Base-by-base conservation (phyloP, 495 filamentous ascomycete species). In the Cryomyces antarcticus region DNA sequence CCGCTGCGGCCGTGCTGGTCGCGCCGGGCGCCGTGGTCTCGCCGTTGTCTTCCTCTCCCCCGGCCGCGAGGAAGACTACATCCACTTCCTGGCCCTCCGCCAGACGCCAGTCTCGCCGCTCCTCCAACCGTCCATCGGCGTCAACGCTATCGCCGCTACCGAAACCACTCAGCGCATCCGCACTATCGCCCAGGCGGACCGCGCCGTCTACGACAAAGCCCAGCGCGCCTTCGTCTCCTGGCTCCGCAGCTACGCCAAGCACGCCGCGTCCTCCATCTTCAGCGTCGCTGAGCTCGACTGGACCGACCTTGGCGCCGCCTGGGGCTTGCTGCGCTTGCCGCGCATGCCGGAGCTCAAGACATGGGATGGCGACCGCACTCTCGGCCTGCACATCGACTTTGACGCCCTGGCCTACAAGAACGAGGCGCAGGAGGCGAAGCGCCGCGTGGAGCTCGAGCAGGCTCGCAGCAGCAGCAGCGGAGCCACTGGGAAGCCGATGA, bases 191-290 rank as follows among this genome's bases (percentile, higher is more conserved):
- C 58, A 68, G 11, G 59, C 65, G 38, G 89, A 97, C 56, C 71
- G 89, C n/a, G 78, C 78, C 7, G 57, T 93, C 10, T 77, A 88
- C 57, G 85, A 95, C 45, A 85, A 89, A 49, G 83, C 76, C 11
- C 81, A 94, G 54, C 73, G 76, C 44, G 89, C 78, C 11, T 95
- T 96, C 49, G 89, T 95, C 37, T 85, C 77, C 62, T 93, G 86
- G 81, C 70, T 93, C 6, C 73, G 81, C 51, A 77, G 80, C 44
- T 94, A 95, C 58, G 80, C 76, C 54, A 93, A 94, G 55, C 88
- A 96, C 50, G 73, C 85, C 57, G 84, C 87, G 7, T 73, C 68
- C 48, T 86, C 81, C 59, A 96, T 97, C 47, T 97, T 97, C 66
- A 76, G 84, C 4, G 65, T 88, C 4, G 55, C 66, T 6, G 82